Conservation (phyloP, 1,139 yeast species). For the Sugiyamaella neomexicana region DNA sequence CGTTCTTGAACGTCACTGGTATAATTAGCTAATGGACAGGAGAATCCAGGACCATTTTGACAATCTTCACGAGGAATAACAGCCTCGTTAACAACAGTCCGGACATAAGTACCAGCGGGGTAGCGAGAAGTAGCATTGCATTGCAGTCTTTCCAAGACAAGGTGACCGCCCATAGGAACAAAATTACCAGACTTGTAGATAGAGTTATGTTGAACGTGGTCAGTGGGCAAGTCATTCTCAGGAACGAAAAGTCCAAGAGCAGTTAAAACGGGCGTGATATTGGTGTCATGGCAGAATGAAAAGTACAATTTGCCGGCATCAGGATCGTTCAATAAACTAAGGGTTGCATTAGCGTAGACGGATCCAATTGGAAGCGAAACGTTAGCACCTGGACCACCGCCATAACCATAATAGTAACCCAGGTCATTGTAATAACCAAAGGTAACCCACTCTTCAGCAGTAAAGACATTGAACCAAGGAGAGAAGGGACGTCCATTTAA, state of each 20-base stretch:
- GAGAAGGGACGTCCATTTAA: conserved; percentile 56
- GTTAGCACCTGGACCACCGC: conserved; percentile 51
- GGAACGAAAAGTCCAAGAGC: conserved; percentile 50
- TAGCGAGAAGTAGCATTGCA: conserved; percentile 33
- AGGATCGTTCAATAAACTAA: conserved; percentile 44
- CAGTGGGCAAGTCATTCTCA: conserved; percentile 41
- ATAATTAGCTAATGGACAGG: conserved; percentile 51
- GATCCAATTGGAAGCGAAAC: conserved; percentile 51
- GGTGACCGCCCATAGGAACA: conserved; percentile 60
- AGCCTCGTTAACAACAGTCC: conserved; percentile 60
- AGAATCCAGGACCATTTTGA: conserved; percentile 60
- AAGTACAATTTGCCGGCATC: conserved; percentile 41
- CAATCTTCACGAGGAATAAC: conserved; percentile 54
- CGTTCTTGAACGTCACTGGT: conserved; percentile 26
- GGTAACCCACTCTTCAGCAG: conserved; percentile 54
- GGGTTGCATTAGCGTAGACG: conserved; percentile 52
- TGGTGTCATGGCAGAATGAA: conserved; percentile 62
- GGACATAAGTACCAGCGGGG: conserved; percentile 44
- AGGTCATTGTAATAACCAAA: conserved; percentile 51
- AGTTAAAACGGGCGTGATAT: conserved; percentile 51
- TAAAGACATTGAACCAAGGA: conserved; percentile 56
- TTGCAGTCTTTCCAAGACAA: conserved; percentile 52
- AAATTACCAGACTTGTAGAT: conserved; percentile 50
- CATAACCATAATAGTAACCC: conserved; percentile 51
- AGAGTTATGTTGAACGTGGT: conserved; percentile 44